These are phyloP conservation scores for Whalleya microplaca DNA, from an alignment of 2,329 filamentous ascomycete genomes.

Conservation along the genomic window DNA sequence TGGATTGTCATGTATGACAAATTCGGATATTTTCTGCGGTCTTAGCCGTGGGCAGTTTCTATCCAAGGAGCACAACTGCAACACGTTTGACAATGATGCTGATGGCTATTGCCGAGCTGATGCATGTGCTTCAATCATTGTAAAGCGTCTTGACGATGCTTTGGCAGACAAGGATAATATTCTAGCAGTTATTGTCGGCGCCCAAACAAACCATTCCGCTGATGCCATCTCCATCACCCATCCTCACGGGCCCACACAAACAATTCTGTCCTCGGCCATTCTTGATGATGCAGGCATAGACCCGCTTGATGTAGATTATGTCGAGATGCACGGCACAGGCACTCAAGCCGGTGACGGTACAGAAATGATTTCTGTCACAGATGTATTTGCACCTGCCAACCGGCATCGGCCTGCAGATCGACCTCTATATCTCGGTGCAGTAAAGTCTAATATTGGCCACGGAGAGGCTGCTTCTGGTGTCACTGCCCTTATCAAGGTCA, in stretches of 20 bases:
- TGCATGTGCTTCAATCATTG: conserved; percentile 71
- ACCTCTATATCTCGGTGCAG: conserved; percentile 64
- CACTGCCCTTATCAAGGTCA: conserved; percentile 65
- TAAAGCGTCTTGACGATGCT: conserved; percentile 82
- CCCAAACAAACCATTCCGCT: conserved; percentile 80
- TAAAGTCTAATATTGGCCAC: conserved; percentile 69
- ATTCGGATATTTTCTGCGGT: conserved; percentile 78
- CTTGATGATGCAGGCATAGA: conserved; percentile 75
- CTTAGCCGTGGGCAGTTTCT: conserved; percentile 78
- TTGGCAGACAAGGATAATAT: conserved; percentile 75
- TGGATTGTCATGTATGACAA: conserved; percentile 77
- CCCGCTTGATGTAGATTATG: conserved; percentile 76
- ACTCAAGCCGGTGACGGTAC: conserved; percentile 83
- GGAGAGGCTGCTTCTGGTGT: conserved; percentile 64
- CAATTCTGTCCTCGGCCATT: conserved; percentile 70
- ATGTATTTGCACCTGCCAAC: conserved; percentile 52
- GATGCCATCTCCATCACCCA: conserved; percentile 83
- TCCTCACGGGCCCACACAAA: conserved; percentile 77
- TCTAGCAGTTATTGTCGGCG: conserved; percentile 75
- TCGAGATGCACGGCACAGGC: conserved; percentile 90
- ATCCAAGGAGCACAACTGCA: conserved; percentile 75
- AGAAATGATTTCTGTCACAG: conserved; percentile 78
- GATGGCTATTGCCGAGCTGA: conserved; percentile 85
- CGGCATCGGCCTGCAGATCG: conserved; percentile 50
- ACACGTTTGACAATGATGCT: conserved; percentile 79